Evolutionary conservation across 2,329 filamentous ascomycete genomes (phyloP).

Genomic region (Aspergillus jensenii): DNA sequence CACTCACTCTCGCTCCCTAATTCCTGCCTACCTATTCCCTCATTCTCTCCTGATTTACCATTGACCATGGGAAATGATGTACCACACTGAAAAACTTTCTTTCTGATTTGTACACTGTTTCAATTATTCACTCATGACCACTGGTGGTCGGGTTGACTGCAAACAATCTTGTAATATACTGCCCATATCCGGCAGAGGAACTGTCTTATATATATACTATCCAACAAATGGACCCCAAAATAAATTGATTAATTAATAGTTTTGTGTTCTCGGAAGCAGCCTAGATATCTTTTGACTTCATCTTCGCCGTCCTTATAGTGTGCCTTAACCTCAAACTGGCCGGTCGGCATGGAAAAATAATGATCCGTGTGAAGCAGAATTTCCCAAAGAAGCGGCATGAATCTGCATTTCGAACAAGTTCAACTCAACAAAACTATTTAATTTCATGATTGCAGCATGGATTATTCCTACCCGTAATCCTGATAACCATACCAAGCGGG

Average conservation of each 20-base stretch:
- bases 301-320: not conserved
- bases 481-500: not conserved
- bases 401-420: not conserved
- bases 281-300: not conserved
- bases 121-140: constrained; percentile 22
- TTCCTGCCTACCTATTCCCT: constrained; percentile 19
- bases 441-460: not conserved
- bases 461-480: not conserved
- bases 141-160: constrained; percentile 21
- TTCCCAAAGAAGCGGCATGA: constrained; percentile 25
- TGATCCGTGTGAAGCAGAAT: constrained; percentile 29
- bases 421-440: not conserved
- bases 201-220: constrained; percentile 19
- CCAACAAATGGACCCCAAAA: constrained; percentile 11
- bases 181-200: constrained; percentile 14
- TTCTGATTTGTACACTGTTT: constrained; percentile 20
- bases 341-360: constrained; percentile 24
- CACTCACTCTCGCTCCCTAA: constrained; percentile 12
- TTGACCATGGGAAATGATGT: constrained; percentile 10
- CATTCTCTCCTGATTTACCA: constrained; percentile 19
- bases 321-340: not conserved
- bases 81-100: constrained; percentile 5
- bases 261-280: not conserved
- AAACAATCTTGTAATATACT: constrained; percentile 36
- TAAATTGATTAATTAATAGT: not conserved